Evolutionary conservation across 139 green algal species (phyloP).

Genomic region (Auxenochlorella pyrenoidosa): DNA sequence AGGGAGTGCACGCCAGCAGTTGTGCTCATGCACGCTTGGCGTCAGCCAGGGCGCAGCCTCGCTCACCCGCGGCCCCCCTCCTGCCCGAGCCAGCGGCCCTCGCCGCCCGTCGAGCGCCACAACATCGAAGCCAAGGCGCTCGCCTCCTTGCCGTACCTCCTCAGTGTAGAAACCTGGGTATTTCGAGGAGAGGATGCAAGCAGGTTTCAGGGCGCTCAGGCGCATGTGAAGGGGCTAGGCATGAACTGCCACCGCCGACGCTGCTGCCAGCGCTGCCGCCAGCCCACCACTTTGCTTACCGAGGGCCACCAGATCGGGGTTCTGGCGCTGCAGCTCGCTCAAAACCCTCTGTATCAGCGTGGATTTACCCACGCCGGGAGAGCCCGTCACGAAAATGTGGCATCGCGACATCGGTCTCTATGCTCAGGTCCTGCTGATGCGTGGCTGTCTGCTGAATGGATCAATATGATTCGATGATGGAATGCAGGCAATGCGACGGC

Average conservation of each 20-base stretch:
- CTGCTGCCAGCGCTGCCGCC: not conserved
- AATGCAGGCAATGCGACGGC: too few species aligned
- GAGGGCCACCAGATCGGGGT: not conserved
- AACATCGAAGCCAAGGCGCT: slow-evolving; percentile 50
- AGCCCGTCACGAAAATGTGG: slow-evolving; percentile 53
- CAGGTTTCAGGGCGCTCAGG: not conserved
- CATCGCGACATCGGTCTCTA: not conserved
- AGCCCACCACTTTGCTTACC: not conserved
- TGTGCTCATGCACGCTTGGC: too few species aligned
- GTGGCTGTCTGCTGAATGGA: too few species aligned
- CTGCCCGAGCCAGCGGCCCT: slow-evolving; percentile 36
- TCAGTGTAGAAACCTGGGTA: slow-evolving; percentile 45
- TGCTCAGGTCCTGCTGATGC: too few species aligned
- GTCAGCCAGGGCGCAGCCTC: too few species aligned
- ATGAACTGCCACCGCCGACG: too few species aligned
- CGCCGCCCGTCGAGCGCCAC: slow-evolving; percentile 30
- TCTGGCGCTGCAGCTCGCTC: not conserved
- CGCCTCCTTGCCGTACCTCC: slow-evolving; percentile 32
- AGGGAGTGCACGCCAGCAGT: too few species aligned
- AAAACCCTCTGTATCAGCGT: slow-evolving; percentile 31
- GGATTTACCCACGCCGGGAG: slow-evolving; percentile 45
- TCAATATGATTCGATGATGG: too few species aligned
- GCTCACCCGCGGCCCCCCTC: not conserved
- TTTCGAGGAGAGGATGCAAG: not conserved
- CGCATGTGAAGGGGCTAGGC: not conserved